Percentiles rank a stretch among this genome's conserved stretches.
Conservation (phyloP, 495 filamentous ascomycete species). For the Wilcoxina mikolae region DNA sequence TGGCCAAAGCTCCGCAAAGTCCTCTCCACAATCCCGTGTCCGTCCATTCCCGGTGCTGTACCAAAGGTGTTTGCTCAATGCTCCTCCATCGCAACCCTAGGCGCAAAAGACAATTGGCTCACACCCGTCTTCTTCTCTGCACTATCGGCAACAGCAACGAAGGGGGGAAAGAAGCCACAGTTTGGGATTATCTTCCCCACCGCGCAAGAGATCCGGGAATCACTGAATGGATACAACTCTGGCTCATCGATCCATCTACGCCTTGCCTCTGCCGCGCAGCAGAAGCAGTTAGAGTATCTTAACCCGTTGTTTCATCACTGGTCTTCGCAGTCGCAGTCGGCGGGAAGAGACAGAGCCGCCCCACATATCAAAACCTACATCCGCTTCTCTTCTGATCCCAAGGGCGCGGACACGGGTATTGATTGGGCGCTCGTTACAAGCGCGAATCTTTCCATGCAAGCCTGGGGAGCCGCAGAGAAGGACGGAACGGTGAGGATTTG, state of each 20-base stretch:
- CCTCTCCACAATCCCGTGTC: constrained; percentile 38
- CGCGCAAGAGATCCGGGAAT: constrained; percentile 57
- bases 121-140: constrained; percentile 46
- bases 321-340: constrained; percentile 14
- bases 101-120: constrained; percentile 61
- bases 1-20: constrained; percentile 53
- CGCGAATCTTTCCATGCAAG: constrained; percentile 77
- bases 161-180: constrained; percentile 30
- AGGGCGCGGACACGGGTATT: constrained; percentile 35
- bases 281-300: constrained; percentile 62
- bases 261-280: constrained; percentile 48
- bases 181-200: constrained; percentile 68
- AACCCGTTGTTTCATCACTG: constrained; percentile 43
- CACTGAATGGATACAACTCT: constrained; percentile 61
- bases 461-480: constrained; percentile 58
- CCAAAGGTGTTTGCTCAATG: constrained; percentile 50
- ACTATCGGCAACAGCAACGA: constrained; percentile 26
- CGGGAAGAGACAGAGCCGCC: constrained; percentile 60
- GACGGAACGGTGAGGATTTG: constrained; percentile 49
- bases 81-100: constrained; percentile 72
- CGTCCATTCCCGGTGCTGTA: not conserved
- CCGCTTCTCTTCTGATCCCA: constrained; percentile 40
- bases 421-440: constrained; percentile 81
- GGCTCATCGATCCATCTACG: constrained; percentile 76
- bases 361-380: constrained; percentile 90